phyloP scores from a whole-genome alignment of 441 rosid genomes.

The Codiaeum variegatum region DNA sequence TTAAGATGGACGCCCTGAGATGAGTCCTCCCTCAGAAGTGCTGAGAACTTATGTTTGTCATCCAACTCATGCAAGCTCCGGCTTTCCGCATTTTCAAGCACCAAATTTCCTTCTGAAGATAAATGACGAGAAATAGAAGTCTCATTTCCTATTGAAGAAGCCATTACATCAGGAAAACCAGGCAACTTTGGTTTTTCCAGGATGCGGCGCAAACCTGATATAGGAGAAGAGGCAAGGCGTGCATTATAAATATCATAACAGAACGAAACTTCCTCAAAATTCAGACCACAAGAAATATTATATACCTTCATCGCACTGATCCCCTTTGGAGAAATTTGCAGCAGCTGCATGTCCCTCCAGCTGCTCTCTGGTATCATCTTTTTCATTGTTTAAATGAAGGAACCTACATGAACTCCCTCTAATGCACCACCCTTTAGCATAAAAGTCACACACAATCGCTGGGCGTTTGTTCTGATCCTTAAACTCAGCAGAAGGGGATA shows the following conservation, averaged over 20 bases:
- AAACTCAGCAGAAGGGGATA: constrained; percentile 33
- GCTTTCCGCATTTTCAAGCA: constrained; percentile 29
- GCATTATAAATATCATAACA: constrained; percentile 28
- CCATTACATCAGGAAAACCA: constrained; percentile 27
- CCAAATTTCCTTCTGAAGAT: constrained; percentile 26
- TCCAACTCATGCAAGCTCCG: constrained; percentile 23
- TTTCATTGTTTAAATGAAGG: constrained; percentile 55
- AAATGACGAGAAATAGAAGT: constrained; percentile 26
- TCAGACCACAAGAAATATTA: constrained; percentile 18
- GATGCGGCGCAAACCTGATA: constrained; percentile 34
- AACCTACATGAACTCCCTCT: constrained; percentile 78
- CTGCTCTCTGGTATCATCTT: constrained; percentile 27
- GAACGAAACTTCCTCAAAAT: constrained; percentile 22
- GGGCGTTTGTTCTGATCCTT: constrained; percentile 45
- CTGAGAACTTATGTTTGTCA: constrained; percentile 27
- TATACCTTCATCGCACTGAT: constrained; percentile 55
- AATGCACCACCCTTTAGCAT: constrained; percentile 82
- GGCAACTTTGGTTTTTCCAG: constrained; percentile 20
- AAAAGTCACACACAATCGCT: constrained; percentile 65
- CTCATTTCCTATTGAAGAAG: constrained; percentile 31
- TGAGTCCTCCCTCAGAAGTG: constrained; percentile 24
- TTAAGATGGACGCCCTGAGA: constrained; percentile 28
- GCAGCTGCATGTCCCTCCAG: constrained; percentile 31
- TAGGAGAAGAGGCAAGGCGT: constrained; percentile 18
- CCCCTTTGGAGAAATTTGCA: constrained; percentile 29